Evolutionary conservation across 345 rosid genomes (phyloP), one percentile per base, ranked within the genome.

Genomic region (Angophora floribunda): DNA sequence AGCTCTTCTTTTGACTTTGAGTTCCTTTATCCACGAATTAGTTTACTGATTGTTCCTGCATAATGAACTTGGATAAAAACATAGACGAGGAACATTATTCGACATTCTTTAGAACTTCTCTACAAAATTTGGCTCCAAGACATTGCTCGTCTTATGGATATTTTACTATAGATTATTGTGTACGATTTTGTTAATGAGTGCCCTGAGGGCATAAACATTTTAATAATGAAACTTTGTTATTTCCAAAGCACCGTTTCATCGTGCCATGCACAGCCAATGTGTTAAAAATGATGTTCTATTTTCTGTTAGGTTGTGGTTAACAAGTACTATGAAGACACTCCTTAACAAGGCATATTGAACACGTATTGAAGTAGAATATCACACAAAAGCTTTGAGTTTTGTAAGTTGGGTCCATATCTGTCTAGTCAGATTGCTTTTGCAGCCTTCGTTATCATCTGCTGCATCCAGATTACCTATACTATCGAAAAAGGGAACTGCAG

Each of bases 381-480:
- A 36, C 41, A 36, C 41, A 36, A 2, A 36, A 36, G 41, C 49
- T 22, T 44, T 15, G 41, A 51, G 16, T 84, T 84, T 49, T 24
- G 52, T 13, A 85, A 55, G 44, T 28, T 36, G 63, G 52, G 24
- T 51, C 32, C 67, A 32, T 78, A 30, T 28, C 80, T 52, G 50
- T 85, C 52, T 10, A 41, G 21, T 65, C 16, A 78, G 30, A 51
- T 88, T 90, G 88, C 52, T 44, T 95, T 89, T 67, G 85, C 93
- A 96, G 99, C 90, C 96, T 97, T 86, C 91, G 96, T 53, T 96
- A 96, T 89, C 98, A 98, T 95, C 92, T 98, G 32, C 91, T 97
- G 87, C 98, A 94, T 89, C 96, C 97, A 6, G 99, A 97, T 89
- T 97, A 98, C 88, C 94, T 96, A 65, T 98, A 97, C 89, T 98